phyloP scores from a whole-genome alignment of 345 rosid species.

The Erysimum cheiranthoides region DNA sequence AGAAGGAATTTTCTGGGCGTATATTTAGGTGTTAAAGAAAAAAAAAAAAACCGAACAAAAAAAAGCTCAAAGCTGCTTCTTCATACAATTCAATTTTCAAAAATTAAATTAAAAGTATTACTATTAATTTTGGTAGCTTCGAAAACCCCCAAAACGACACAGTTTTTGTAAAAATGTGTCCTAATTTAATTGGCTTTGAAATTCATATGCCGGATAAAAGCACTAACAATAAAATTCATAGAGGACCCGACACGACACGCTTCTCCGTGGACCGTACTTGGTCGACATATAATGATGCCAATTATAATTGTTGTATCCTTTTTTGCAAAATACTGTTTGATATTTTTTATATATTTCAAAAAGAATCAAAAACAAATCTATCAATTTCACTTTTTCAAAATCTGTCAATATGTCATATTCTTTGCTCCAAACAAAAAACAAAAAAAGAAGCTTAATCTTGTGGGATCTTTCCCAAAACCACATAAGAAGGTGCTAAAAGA shows the following conservation, averaged over 20 bases:
- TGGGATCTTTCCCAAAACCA: slow-evolving; percentile 1
- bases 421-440: not conserved
- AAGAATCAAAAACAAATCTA: not conserved
- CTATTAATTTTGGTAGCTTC: not conserved
- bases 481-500: not conserved
- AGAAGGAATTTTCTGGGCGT: slow-evolving; percentile 17
- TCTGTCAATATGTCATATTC: not conserved
- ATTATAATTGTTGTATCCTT: slow-evolving; percentile 5
- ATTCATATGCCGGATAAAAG: slow-evolving; percentile 25
- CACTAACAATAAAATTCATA: slow-evolving; percentile 1
- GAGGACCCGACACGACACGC: slow-evolving; percentile 27
- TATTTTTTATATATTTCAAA: not conserved
- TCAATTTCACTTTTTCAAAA: not conserved
- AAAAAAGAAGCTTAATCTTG: not conserved
- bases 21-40: not conserved
- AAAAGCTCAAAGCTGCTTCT: slow-evolving; percentile 27
- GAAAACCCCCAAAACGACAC: not conserved
- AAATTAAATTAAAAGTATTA: no score
- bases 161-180: not conserved
- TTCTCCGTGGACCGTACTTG: slow-evolving; percentile 7
- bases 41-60: not conserved
- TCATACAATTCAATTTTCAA: not conserved
- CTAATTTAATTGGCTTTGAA: not conserved
- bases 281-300: slow-evolving; percentile 26
- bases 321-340: not conserved